phyloP scores from a whole-genome alignment of 495 filamentous ascomycete species.

The Penicillium desertorum region DNA sequence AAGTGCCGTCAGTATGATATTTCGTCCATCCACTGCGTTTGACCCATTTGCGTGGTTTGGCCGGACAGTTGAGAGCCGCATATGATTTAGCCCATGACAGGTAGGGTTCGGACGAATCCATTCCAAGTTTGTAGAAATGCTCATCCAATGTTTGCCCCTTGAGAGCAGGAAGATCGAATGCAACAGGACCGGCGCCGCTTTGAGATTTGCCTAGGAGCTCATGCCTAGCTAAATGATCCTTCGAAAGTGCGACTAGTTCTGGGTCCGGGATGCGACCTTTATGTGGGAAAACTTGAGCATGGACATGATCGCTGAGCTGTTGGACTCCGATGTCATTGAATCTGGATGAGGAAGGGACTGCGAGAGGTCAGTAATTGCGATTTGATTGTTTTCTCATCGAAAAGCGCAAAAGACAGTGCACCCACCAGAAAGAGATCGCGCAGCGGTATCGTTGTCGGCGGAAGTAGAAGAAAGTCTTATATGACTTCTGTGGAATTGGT shows the following conservation, averaged over 20 bases:
- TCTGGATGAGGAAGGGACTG: constrained; percentile 61
- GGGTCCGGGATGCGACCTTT: constrained; percentile 56
- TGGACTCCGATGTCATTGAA: constrained; percentile 94
- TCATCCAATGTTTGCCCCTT: constrained; percentile 84
- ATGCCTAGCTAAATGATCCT: constrained; percentile 81
- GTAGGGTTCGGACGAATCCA: constrained; percentile 88
- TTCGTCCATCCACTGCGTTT: constrained; percentile 88
- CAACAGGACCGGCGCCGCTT: constrained; percentile 70
- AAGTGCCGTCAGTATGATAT: constrained; percentile 71
- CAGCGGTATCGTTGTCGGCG: constrained; percentile 21
- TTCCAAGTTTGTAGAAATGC: constrained; percentile 89
- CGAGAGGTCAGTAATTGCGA: constrained; percentile 22
- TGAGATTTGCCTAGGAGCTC: constrained; percentile 87
- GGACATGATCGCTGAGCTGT: constrained; percentile 79
- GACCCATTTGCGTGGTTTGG: constrained; percentile 79
- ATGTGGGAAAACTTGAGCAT: constrained; percentile 77
- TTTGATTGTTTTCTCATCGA: constrained; percentile 3
- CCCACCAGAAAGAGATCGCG: constrained; percentile 42
- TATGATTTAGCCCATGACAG: constrained; percentile 72
- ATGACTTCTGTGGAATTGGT: constrained; percentile 1
- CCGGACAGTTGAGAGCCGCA: constrained; percentile 60
- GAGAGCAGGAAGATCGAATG: constrained; percentile 79
- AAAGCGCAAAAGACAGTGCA: neutral
- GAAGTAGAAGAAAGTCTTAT: constrained; percentile 29
- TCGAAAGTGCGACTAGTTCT: constrained; percentile 74